Evolutionary conservation across 2,329 filamentous ascomycete genomes (phyloP).

Genomic region (Sarocladiaceae sp.): DNA sequence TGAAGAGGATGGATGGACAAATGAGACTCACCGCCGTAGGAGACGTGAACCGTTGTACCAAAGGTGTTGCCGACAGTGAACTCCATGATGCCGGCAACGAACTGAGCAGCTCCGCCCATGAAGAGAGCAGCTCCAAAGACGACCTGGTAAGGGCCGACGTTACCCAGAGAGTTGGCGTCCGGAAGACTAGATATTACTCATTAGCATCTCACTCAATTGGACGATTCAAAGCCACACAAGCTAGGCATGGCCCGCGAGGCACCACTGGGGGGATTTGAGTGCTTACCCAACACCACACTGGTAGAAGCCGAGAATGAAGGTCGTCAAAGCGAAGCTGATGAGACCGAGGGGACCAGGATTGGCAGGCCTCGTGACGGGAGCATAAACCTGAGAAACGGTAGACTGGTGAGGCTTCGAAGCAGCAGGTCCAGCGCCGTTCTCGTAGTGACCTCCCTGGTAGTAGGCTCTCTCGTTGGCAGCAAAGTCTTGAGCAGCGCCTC

Average conservation of each 20-base stretch:
- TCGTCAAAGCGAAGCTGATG: conserved; percentile 59
- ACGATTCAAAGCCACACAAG: no score
- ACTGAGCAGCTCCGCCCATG: conserved; percentile 62
- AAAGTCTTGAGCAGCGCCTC: not conserved
- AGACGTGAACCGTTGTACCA: conserved; percentile 54
- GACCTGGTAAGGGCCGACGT: conserved; percentile 28
- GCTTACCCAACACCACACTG: conserved; percentile 43
- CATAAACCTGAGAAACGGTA: conserved; percentile 27
- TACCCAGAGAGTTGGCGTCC: conserved; percentile 24
- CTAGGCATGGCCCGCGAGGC: not conserved
- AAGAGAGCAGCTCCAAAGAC: conserved; percentile 22
- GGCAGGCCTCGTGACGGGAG: conserved; percentile 40
- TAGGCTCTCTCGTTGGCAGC: not conserved
- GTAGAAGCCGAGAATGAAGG: conserved; percentile 50
- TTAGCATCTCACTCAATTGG: not conserved
- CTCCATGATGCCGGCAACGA: conserved; percentile 57
- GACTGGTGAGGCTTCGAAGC: conserved; percentile 21
- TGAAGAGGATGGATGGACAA: not conserved
- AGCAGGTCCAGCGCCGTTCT: conserved; percentile 2
- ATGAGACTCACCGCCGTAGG: conserved; percentile 35
- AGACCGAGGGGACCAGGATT: conserved; percentile 56
- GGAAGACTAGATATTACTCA: conserved; percentile 21
- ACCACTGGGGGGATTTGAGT: not conserved
- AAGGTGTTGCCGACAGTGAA: conserved; percentile 54
- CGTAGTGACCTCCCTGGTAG: conserved; percentile 2